phyloP scores from a whole-genome alignment of 2,329 filamentous ascomycete genomes.

The Neophaeococcomyces mojaviensis region DNA sequence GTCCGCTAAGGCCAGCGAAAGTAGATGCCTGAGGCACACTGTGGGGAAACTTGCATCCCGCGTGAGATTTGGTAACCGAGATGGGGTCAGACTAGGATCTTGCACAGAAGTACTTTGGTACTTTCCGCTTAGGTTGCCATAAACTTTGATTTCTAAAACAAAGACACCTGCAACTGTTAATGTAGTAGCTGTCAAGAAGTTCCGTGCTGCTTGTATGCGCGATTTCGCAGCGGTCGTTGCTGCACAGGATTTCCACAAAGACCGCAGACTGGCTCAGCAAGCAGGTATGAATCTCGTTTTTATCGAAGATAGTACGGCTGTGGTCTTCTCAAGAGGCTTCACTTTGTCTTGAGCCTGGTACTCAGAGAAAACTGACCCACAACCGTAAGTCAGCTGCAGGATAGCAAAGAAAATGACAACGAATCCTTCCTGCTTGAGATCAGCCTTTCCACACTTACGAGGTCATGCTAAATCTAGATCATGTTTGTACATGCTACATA shows the following conservation, averaged over 20 bases:
- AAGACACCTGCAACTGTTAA: too few relatives aligned
- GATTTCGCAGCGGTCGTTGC: not conserved
- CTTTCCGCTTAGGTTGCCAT: too few relatives aligned
- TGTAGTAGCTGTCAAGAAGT: constrained; percentile 4
- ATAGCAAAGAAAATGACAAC: not conserved
- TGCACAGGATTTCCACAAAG: not conserved
- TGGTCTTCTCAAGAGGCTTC: constrained; percentile 1
- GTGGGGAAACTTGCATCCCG: too few relatives aligned
- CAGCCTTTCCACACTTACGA: not conserved
- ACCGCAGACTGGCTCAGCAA: not conserved
- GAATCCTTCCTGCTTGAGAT: not conserved
- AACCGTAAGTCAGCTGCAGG: not conserved
- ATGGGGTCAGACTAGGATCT: too few relatives aligned
- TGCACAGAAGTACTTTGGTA: too few relatives aligned
- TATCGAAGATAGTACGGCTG: not conserved
- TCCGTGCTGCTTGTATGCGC: not conserved
- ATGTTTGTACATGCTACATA: not conserved
- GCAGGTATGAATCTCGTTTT: constrained; percentile 3
- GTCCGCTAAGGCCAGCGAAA: too few relatives aligned
- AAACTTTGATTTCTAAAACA: too few relatives aligned
- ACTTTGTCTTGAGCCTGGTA: constrained; percentile 2
- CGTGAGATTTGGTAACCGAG: too few relatives aligned
- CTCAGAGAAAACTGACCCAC: constrained; percentile 1
- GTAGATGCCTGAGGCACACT: too few relatives aligned
- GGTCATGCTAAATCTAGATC: not conserved